These are phyloP conservation scores for Tulasnella sp. DNA, from an alignment of 768 basidiomycete genomes.

Conservation along the genomic window DNA sequence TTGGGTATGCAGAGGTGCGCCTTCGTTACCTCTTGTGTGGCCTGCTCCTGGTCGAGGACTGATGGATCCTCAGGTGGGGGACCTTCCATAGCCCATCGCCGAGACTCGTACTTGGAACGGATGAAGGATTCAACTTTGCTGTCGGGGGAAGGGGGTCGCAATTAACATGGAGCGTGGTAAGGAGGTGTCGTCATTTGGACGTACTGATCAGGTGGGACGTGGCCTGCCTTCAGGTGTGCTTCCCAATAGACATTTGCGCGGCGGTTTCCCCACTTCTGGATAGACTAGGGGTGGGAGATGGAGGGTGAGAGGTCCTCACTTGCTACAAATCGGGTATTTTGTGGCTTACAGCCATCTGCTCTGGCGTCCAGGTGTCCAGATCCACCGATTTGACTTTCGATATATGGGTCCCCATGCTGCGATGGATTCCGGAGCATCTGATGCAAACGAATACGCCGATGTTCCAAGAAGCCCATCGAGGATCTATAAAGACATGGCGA, in stretches of 20 bases:
- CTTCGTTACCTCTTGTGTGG: neutral
- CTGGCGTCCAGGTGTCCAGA: constrained; percentile 95
- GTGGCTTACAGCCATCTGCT: constrained; percentile 82
- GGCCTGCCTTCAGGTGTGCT: constrained; percentile 85
- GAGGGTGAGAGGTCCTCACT: neutral
- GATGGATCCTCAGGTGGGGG: constrained; percentile 79
- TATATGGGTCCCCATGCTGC: constrained; percentile 98
- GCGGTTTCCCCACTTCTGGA: constrained; percentile 92
- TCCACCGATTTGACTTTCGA: constrained; percentile 96
- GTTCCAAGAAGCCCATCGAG: constrained; percentile 98
- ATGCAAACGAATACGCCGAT: constrained; percentile 94
- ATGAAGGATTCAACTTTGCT: constrained; percentile 99
- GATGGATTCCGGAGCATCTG: constrained; percentile 94
- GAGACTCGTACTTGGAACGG: constrained; percentile 91
- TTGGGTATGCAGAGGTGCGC: neutral
- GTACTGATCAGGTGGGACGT: constrained; percentile 91
- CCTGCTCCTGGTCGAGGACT: constrained; percentile 52
- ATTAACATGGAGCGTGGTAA: neutral
- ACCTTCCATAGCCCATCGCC: constrained; percentile 90
- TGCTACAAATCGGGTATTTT: neutral
- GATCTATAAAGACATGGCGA: constrained; percentile 52
- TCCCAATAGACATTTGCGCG: constrained; percentile 97
- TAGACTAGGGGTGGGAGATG: constrained; percentile 45
- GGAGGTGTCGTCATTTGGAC: constrained; percentile 36
- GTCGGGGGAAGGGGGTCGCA: neutral